These are phyloP conservation scores for Stephania japonica DNA, from an alignment of 164 flowering plant genomes.

Conservation along the genomic window DNA sequence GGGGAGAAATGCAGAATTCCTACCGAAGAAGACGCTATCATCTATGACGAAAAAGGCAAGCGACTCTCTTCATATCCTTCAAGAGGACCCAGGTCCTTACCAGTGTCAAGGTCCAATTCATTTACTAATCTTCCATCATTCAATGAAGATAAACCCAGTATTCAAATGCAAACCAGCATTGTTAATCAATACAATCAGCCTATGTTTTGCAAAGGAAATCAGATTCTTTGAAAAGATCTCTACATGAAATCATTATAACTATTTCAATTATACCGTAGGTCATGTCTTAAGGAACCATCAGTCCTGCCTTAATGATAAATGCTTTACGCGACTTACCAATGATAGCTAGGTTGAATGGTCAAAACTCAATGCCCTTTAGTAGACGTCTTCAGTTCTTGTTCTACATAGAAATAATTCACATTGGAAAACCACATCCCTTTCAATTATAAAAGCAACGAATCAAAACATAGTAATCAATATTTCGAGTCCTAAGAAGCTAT, in stretches of 20 bases:
- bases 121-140: constrained; percentile 12
- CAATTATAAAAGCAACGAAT: too few species aligned
- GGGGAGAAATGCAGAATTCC: constrained; percentile 68
- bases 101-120: constrained; percentile 26
- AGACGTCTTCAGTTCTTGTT: too few species aligned
- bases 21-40: constrained; percentile 35
- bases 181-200: not conserved
- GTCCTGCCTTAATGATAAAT: not conserved
- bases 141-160: not conserved
- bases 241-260: not conserved
- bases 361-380: too few species aligned
- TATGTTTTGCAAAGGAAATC: not conserved
- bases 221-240: not conserved
- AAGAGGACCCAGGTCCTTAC: constrained; percentile 27
- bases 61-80: constrained; percentile 25
- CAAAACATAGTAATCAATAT: too few species aligned
- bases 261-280: not conserved
- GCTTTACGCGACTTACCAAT: too few species aligned
- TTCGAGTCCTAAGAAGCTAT: too few species aligned
- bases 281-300: not conserved
- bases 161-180: not conserved
- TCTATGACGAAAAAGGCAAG: constrained; percentile 43
- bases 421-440: too few species aligned
- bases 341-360: too few species aligned
- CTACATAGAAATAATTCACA: too few species aligned